phyloP scores from a whole-genome alignment of 805 yeast genomes.

The Candida quercuum region DNA sequence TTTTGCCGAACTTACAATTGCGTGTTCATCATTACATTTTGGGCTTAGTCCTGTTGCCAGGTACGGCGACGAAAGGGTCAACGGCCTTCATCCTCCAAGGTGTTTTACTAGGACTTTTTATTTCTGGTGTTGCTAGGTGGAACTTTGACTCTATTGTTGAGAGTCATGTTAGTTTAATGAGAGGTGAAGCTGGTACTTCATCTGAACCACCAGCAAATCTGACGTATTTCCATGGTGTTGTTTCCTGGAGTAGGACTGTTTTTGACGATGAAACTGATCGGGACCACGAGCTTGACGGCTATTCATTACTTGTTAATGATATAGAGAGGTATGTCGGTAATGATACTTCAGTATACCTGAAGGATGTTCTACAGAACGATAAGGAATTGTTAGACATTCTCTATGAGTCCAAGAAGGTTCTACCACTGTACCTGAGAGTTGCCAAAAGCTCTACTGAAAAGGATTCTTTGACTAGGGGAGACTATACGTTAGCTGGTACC shows the following conservation, averaged over 20 bases:
- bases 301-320: constrained; percentile 71
- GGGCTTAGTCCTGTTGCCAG: constrained; percentile 75
- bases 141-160: constrained; percentile 88
- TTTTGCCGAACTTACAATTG: constrained; percentile 62
- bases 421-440: constrained; percentile 48
- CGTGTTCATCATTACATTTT: constrained; percentile 80
- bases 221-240: constrained; percentile 12
- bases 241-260: constrained; percentile 24
- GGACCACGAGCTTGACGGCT: constrained; percentile 36
- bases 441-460: constrained; percentile 37
- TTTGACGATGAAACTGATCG: constrained; percentile 12
- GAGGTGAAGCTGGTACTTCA: constrained; percentile 66
- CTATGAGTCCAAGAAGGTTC: constrained; percentile 27
- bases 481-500: constrained; percentile 60
- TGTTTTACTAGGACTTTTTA: constrained; percentile 67
- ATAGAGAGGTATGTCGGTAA: constrained; percentile 66
- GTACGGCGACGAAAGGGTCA: constrained; percentile 69
- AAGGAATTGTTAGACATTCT: constrained; percentile 25
- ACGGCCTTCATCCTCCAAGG: constrained; percentile 80
- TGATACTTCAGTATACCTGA: constrained; percentile 38
- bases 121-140: constrained; percentile 90
- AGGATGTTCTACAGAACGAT: constrained; percentile 27
- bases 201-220: constrained; percentile 45
- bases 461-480: constrained; percentile 38
- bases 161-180: constrained; percentile 55